A percentile compares a stretch with the other conserved stretches of the same genome.
phyloP scores from a whole-genome alignment of 148 eudicot species.

The Bassia scoparia region DNA sequence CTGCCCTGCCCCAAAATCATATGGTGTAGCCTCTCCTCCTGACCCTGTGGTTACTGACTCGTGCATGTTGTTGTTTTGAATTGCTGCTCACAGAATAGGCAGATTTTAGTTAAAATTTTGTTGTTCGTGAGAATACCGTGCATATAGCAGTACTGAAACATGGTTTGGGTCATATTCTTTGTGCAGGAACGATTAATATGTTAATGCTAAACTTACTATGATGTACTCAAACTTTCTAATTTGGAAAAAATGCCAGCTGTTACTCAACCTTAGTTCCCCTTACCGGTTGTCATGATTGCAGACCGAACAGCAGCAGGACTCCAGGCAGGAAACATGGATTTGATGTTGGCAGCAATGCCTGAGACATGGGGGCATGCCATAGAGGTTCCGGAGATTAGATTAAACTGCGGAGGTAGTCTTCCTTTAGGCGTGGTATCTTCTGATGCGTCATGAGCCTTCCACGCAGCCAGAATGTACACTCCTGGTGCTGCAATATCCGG shows the following conservation, averaged over 20 bases:
- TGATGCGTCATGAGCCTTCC: slow-evolving; percentile 46
- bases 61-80: slow-evolving; percentile 49
- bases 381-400: slow-evolving; percentile 64
- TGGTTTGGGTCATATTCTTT: too few relatives aligned
- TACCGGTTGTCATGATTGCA: slow-evolving; percentile 82
- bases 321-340: slow-evolving; percentile 59
- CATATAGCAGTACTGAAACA: too few relatives aligned
- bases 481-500: slow-evolving; percentile 86
- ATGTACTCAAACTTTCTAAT: too few relatives aligned
- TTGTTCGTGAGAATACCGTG: too few relatives aligned
- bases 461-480: slow-evolving; percentile 68
- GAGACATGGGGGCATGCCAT: slow-evolving; percentile 78
- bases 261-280: neutral
- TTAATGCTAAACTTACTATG: neutral
- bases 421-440: slow-evolving; percentile 32
- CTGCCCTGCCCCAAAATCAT: slow-evolving; percentile 71
- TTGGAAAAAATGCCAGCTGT: neutral
- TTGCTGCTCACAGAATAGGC: slow-evolving; percentile 38
- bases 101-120: neutral
- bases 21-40: slow-evolving; percentile 53
- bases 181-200: neutral
- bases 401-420: slow-evolving; percentile 40
- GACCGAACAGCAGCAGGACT: slow-evolving; percentile 65
- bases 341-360: slow-evolving; percentile 57
- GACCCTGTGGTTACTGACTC: slow-evolving; percentile 39